These are phyloP conservation scores for Trichoderma guizhouense DNA, from an alignment of 2,329 filamentous ascomycete genomes.

Conservation along the genomic window DNA sequence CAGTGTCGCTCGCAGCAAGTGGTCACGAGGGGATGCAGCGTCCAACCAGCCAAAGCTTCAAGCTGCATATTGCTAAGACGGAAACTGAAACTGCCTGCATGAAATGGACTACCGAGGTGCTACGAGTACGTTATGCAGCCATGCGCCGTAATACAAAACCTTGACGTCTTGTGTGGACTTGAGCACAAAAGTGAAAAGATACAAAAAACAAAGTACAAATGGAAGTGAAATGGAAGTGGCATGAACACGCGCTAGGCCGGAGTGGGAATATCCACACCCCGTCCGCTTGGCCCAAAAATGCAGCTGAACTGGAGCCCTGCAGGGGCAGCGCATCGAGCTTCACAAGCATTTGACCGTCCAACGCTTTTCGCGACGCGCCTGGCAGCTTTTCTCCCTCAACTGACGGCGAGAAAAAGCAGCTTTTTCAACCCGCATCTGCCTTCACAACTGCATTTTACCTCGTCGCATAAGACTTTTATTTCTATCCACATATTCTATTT, in stretches of 20 bases:
- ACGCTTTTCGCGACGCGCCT: conserved; percentile 20
- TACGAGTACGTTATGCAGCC: not conserved
- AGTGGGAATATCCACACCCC: not conserved
- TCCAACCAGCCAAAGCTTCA: not conserved
- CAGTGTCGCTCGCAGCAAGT: not conserved
- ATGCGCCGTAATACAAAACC: not conserved
- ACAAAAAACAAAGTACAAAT: not conserved
- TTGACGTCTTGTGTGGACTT: not conserved
- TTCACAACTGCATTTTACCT: not conserved
- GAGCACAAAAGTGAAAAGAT: not conserved
- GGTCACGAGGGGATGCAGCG: not conserved
- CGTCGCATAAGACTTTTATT: not conserved
- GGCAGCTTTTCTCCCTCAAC: conserved; percentile 4
- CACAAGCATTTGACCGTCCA: conserved; percentile 4
- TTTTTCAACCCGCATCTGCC: not conserved
- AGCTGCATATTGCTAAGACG: not conserved
- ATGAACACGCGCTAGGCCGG: not conserved
- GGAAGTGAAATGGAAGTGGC: not conserved
- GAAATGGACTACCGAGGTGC: not conserved
- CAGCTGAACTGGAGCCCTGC: conserved; percentile 11
- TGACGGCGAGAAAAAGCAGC: not conserved
- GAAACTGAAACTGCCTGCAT: not conserved
- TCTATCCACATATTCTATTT: not conserved
- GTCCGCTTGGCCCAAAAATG: not conserved
- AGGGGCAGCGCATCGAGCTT: conserved; percentile 4